These are phyloP conservation scores for Hibiscus syriacus DNA, from an alignment of 345 rosid genomes.

Conservation along the genomic window DNA sequence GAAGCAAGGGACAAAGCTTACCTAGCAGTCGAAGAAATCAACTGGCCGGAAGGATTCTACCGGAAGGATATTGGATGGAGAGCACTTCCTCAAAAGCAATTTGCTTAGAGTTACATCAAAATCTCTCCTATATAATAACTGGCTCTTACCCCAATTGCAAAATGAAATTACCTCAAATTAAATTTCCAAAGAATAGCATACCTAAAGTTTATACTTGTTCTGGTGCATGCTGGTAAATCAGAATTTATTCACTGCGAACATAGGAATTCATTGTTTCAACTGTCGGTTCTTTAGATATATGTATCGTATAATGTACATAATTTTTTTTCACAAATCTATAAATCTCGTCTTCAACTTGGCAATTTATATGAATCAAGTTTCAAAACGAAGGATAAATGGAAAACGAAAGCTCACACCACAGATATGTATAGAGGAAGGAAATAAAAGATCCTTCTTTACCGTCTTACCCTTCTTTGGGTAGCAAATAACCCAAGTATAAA, in stretches of 20 bases:
- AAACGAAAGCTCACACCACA: neutral
- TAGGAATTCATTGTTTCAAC: neutral
- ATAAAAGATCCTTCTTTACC: neutral
- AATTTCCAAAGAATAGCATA: neutral
- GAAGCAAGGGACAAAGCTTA: slow-evolving; percentile 78
- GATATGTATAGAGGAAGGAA: slow-evolving; percentile 5
- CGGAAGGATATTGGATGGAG: slow-evolving; percentile 85
- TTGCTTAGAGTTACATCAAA: slow-evolving; percentile 4
- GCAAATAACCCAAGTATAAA: neutral
- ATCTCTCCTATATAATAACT: neutral
- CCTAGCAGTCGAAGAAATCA: slow-evolving; percentile 53
- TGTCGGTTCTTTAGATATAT: neutral
- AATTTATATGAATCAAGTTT: neutral
- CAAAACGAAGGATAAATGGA: neutral
- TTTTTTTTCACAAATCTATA: neutral
- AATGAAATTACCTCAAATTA: neutral
- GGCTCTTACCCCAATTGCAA: neutral
- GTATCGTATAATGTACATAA: neutral
- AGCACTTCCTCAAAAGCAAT: slow-evolving; percentile 57
- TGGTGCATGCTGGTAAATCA: too few species aligned
- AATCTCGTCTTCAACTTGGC: neutral
- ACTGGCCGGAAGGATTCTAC: slow-evolving; percentile 88
- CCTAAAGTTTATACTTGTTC: too few species aligned
- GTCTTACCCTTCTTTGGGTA: neutral
- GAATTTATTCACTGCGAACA: too few species aligned